A percentile compares a stretch with the other conserved stretches of the same genome.
Conservation (phyloP, 2,329 filamentous ascomycete genomes). For the Penicillium sp. region DNA sequence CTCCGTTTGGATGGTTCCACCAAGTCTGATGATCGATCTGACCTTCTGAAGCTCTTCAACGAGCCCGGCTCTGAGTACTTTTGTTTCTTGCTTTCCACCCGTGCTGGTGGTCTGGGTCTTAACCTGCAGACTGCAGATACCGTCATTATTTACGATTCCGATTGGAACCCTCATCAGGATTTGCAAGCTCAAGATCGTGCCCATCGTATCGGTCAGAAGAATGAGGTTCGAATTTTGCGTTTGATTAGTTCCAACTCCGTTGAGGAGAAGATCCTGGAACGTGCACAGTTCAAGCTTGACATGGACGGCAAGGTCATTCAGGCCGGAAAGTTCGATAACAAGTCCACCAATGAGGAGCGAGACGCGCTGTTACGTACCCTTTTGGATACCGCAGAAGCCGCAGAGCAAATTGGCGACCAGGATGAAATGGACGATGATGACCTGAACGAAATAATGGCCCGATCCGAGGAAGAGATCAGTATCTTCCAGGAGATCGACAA, state of each 20-base stretch:
- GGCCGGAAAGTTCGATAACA: constrained; percentile 98
- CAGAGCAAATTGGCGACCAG: constrained; percentile 73
- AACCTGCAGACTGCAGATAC: constrained; percentile 98
- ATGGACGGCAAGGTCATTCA: constrained; percentile 99
- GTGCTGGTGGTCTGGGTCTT: constrained; percentile 94
- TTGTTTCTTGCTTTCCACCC: constrained; percentile 96
- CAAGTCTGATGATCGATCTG: constrained; percentile 94
- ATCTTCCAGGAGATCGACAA: constrained; percentile 82
- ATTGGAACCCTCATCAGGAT: constrained; percentile 99
- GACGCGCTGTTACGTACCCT: constrained; percentile 94
- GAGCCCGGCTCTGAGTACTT: constrained; percentile 88
- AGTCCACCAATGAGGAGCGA: constrained; percentile 96
- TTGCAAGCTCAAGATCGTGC: constrained; percentile 98
- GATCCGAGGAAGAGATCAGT: constrained; percentile 73
- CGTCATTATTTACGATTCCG: constrained; percentile 98
- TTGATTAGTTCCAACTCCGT: constrained; percentile 96
- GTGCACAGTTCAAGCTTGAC: constrained; percentile 95
- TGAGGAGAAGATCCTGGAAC: constrained; percentile 96
- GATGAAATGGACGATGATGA: constrained; percentile 99
- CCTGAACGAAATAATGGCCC: constrained; percentile 88
- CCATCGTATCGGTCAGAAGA: constrained; percentile 99
- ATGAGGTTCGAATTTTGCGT: constrained; percentile 93
- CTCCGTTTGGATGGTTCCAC: constrained; percentile 94
- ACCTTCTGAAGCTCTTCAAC: constrained; percentile 86
- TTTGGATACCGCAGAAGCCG: constrained; percentile 72